Base-by-base conservation (phyloP, 495 filamentous ascomycete genomes). In the Jackrogersella minutella region DNA sequence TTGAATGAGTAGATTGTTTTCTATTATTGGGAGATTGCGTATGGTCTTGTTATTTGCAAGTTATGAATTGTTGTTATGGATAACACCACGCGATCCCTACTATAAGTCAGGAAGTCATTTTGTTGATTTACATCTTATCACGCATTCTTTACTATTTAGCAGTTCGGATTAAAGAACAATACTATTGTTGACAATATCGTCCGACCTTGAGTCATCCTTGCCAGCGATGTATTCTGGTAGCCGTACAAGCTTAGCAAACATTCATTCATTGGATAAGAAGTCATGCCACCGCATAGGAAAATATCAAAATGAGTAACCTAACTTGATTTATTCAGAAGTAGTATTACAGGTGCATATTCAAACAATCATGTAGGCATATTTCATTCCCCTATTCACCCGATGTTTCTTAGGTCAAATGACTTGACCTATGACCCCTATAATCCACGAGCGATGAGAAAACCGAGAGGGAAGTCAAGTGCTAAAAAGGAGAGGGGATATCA, bases 211-310 rank as follows among this genome's bases (percentile, higher is more conserved):
- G 9, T 62, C 31, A 40, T 62, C 2, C 14, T 36, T 14, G 13
- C 11, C 0, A 37, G 24, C 41, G 31, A 40, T 8, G 3, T 62
- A 16, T 21, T 22, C 5, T 36, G 19, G 9, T 24, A 33, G n/a
- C 51, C 13, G 11, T 11, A 5, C 41, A 49, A 28, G 24, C 21
- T 37, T 26, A 44, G 43, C 61, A 64, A 64, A 43, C 61, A 58
- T 14, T 10, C 6, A 5, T 44, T 41, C 13, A 34, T 40, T 26
- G 1, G 41, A 51, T 19, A 43, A 53, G 21, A 22, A 24, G 10
- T 3, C 8, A 43, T 22, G 6, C 14, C 17, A 22, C 33, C 4
- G 41, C 31, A 36, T 10, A n/a, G 26, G 36, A 22, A 28, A 24
- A 14, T 17, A 53, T 7, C 8, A 8, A 34, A 62, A 30, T 30